Base-by-base conservation (phyloP, 2,329 filamentous ascomycete species). In the Hypoxylon sp. region DNA sequence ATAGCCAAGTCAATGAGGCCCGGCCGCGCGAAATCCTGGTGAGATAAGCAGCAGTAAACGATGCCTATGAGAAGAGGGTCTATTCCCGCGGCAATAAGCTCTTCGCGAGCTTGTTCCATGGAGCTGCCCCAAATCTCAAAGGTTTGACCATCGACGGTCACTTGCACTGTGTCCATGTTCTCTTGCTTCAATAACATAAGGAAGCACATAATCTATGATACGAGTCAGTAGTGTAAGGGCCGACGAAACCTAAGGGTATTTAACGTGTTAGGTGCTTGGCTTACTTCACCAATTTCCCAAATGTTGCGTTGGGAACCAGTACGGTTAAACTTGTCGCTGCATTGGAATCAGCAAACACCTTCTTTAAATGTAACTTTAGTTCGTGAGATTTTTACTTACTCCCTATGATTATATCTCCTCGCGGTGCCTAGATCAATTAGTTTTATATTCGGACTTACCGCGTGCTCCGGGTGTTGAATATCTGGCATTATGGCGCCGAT, bases 361-460 rank as follows among this genome's bases (percentile, higher is more conserved):
- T 48, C 7, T 18, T 20, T 44, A 2, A 7, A 8, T 48, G 12
- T 4, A 16, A 26, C 6, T 28, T 8, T 22, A 6, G 1, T n/a
- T 40, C 5, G n/a, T 5, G 44, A 7, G 11, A 6, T 3, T n/a
- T 7, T 3, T 24, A 36, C 61, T 49, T 45, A 64, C 61, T 18
- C 11, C 2, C 6, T 7, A 4, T 36, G 50, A 11, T 60, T 44
- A 6, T 28, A 54, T n/a, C 1, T n/a, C 4, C 14, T 14, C 6
- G 61, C 61, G 5, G 36, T 24, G 18, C 61, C 61, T 18, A 64
- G 60, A 28, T 64, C 61, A 14, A 64, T 30, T 2, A 51, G 0
- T 24, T 64, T 59, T 11, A 60, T n/a, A 2, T 55, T 45, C 12
- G 55, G 61, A 9, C 8, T 64, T 11, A 33, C 26, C 14, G 24